A percentile compares a stretch with the other conserved stretches of the same genome.
phyloP scores from a whole-genome alignment of 768 basidiomycete genomes.

The Suillus brevipes region DNA sequence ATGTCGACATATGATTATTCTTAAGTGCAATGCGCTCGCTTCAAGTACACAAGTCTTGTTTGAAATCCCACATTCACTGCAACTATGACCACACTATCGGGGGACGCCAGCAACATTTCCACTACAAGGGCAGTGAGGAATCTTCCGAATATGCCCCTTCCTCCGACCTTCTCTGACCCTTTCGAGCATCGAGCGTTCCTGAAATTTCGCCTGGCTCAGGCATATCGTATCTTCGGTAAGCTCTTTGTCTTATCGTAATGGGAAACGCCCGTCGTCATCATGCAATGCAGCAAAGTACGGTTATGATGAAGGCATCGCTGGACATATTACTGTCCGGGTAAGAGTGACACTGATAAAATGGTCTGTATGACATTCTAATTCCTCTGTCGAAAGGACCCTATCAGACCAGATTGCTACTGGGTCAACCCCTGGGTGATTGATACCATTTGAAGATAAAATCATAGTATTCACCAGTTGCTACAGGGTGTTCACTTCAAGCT shows the following conservation, averaged over 20 bases:
- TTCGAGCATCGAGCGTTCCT: conserved; percentile 41
- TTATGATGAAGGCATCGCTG: conserved; percentile 49
- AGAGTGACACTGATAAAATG: background rate
- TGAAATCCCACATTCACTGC: background rate
- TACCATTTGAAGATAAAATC: background rate
- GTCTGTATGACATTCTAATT: background rate
- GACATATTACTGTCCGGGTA: conserved; percentile 50
- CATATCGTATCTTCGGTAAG: conserved; percentile 46
- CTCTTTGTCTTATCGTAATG: background rate
- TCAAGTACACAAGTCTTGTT: background rate
- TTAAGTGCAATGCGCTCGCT: no score
- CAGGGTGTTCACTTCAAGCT: conserved; percentile 47
- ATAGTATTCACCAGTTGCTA: background rate
- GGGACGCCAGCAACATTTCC: background rate
- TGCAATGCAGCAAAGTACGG: conserved; percentile 31
- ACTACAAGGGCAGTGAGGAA: no score
- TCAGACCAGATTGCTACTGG: conserved; percentile 46
- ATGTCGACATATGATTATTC: no score
- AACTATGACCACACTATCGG: background rate
- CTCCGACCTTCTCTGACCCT: conserved; percentile 35
- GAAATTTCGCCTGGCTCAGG: conserved; percentile 48
- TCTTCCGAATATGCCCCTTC: background rate
- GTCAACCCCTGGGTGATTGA: conserved; percentile 45
- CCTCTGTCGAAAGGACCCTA: conserved; percentile 34
- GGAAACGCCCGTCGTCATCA: conserved; percentile 16